Evolutionary conservation across 1,284 basidiomycete genomes (phyloP), one percentile per base, ranked within the genome.

Genomic region (Paramarasmius palmivorus): DNA sequence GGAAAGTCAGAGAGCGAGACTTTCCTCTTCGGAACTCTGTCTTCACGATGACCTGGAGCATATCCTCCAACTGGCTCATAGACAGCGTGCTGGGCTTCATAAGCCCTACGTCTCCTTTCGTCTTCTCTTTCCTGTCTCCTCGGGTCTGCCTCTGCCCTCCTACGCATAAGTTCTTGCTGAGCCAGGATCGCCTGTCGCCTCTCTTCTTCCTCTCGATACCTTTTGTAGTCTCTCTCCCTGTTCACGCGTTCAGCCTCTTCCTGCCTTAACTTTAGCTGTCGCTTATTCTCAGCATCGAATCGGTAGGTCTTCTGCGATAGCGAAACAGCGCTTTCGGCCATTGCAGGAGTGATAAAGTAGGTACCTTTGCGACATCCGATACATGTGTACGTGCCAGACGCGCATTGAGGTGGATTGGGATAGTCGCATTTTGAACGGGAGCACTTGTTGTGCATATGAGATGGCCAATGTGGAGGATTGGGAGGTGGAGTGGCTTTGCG

Each of bases 391-490:
- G 44, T 46, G 4, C 44, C 44, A 12, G 25, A 32, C 10, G 44
- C 44, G 26, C 44, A 46, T 26, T 6, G 44, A 17, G 44, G 44
- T 15, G 44, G 25, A 26, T 46, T 46, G 2, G 44, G 44, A 32
- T 46, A 46, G 2, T 6, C 26, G 17, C 44, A 46, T 46, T 46
- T 46, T 6, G 44, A 19, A 7, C 44, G 44, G 8, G 44, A 46
- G 25, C 44, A 46, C 19, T 46, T 46, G 25, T 46, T 32, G 14
- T 46, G 44, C 44, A 46, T 46, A n/a, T 46, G 44, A 29, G 44
- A 46, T 17, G 44, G 44, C 44, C 44, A 46, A 26, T 46, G 8
- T 12, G 44, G 25, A 17, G 26, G 41, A 12, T 14, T 22, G 12
- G 44, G 17, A 15, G 44, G 25, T 14, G 23, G 44, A 2, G 25